Base-by-base conservation (phyloP, 805 yeast species). In the Suhomyces canberraensis region DNA sequence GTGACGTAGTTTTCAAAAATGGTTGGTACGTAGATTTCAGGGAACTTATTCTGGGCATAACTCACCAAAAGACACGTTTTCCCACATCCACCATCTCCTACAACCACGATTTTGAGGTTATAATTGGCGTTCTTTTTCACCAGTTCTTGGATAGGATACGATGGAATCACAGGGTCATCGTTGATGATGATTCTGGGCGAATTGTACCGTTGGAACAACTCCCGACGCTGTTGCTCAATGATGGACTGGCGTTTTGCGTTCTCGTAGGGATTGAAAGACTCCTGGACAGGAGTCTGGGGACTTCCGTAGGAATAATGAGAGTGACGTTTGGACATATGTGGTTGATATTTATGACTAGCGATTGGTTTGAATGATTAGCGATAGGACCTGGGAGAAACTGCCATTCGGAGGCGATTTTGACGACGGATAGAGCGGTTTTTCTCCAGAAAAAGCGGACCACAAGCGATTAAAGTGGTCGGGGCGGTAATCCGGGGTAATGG, bases 61-160 rank as follows among this genome's bases (percentile, higher is more conserved):
- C 85, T 61, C n/a, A 66, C 71, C 40, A 85, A 53, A 48, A 87
- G 58, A 50, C 90, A 83, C 0, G 95, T 88, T 57, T 87, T 87
- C n/a, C 96, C 96, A 55, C 93, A 82, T 13, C 87, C 90, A 50
- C 91, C 89, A 58, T 87, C 96, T 6, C 96, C 95, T 8, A 88
- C 93, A 18, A 84, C 84, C 9, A 87, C 95, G 4, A 85, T 63
- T 52, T 84, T 84, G 65, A 66, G 60, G 45, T 50, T 47, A 43
- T 53, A 48, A 28, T 40, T 36, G 11, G 51, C 44, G 28, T 48
- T 44, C 25, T 44, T 46, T 21, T 49, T 31, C 31, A 52, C 43
- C 34, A 39, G 42, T 16, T 50, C 42, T 36, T 58, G 61, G 42
- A 63, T 55, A 11, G 52, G 45, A 42, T 61, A 68, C 20, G 54